Base-by-base conservation (phyloP, 306 rosid genomes). In the Crotalaria pallida region DNA sequence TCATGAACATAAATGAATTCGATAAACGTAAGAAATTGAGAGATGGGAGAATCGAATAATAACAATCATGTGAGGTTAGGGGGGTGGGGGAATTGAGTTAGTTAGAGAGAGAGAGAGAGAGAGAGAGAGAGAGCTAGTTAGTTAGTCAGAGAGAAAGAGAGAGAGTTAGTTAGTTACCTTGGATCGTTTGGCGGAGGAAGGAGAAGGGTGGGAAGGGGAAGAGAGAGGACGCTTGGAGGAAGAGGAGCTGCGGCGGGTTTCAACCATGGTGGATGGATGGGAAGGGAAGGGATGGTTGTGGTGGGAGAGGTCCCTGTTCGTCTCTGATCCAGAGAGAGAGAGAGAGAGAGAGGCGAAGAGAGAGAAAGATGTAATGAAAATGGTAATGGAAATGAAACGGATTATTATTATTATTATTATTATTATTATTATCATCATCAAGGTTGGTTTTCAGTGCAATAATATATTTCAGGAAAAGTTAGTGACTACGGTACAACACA, bases 171-270 rank as follows among this genome's bases (percentile, higher is more conserved):
- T 12, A 9, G 11, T 36, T 36, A 93, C 98, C 97, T 90, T 93
- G 65, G 96, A 73, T 77, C 96, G 80, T 83, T 90, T 93, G 83
- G 82, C 22, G 74, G 69, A 77, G 17, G 93, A 70, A 18, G 93
- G 80, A 70, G 96, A 83, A 10, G 98, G 83, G 7, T 92, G 80
- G 67, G 96, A 83, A 10, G 98, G 83, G 7, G 96, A 78, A 26
- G 98, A 79, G 23, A 82, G 74, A 38, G 88, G 12, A 9, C 97
- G 94, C 72, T 93, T 93, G 59, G 96, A 86, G 15, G 91, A 82
- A 63, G 98, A 84, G 10, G 88, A 81, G 75, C 98, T 84, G 24
- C 98, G 86, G 43, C 98, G 79, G 58, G 97, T 93, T 77, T 93
- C 96, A 23, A 93, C 98, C 98, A 93, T 93, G 87, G 49, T 71